Percentiles rank a stretch among this genome's conserved stretches.
phyloP scores from a whole-genome alignment of 208 protist species.

The Leptomonas pyrrhocoris region DNA sequence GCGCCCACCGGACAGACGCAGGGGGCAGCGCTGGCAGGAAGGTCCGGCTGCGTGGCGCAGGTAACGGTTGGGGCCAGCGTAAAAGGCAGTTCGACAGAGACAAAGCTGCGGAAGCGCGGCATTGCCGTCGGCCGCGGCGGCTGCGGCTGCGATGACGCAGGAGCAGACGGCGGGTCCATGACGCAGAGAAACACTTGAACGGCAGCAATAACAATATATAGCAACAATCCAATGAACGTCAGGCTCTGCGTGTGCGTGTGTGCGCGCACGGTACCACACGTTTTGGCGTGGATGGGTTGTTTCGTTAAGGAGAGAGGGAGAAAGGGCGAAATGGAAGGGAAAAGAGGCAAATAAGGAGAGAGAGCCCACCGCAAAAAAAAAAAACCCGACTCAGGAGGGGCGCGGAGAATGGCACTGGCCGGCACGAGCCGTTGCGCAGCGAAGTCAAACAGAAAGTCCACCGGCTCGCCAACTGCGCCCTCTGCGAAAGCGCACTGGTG shows the following conservation, averaged over 20 bases:
- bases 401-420: no score
- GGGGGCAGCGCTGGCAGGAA: background rate
- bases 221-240: background rate
- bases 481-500: no score
- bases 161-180: constrained; percentile 3
- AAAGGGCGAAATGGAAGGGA: background rate
- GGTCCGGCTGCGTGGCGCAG: background rate
- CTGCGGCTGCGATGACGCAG: background rate
- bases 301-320: background rate
- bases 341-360: background rate
- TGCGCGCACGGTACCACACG: background rate
- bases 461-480: no score
- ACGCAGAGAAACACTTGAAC: background rate
- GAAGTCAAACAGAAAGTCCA: no score
- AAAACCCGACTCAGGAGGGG: no score
- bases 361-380: no score
- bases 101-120: constrained; percentile 54
- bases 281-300: no score
- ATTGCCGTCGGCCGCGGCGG: background rate
- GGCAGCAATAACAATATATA: background rate
- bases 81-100: constrained; percentile 80
- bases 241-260: constrained; percentile 6
- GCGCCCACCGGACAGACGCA: constrained; percentile 1
- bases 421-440: no score
- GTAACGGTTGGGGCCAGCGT: constrained; percentile 28